Evolutionary conservation across 768 basidiomycete species (phyloP).

Genomic region (Chlorophyllum brunneum): DNA sequence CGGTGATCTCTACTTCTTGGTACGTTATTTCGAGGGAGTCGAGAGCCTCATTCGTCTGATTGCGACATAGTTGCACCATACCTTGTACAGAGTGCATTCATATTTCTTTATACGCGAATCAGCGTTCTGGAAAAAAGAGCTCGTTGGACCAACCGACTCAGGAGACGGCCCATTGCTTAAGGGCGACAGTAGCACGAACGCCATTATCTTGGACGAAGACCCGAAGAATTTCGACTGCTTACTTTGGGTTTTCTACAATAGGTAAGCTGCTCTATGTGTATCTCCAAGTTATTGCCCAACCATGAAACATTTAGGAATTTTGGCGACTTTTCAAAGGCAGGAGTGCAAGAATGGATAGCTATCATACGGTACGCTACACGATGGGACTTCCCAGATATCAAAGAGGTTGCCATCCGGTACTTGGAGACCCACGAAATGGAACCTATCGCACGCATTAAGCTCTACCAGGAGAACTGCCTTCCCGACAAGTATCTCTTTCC

Average conservation of each 20-base stretch:
- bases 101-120: conserved; percentile 17
- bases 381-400: conserved; percentile 7
- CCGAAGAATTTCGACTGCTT: conserved; percentile 13
- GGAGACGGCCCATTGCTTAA: not conserved
- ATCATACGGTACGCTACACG: not conserved
- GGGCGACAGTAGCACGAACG: conserved; percentile 7
- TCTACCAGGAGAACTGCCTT: not conserved
- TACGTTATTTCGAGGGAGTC: not conserved
- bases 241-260: conserved; percentile 17
- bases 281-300: not conserved
- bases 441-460: not conserved
- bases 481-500: conserved; percentile 1
- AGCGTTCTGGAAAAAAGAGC: conserved; percentile 8
- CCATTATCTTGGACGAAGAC: conserved; percentile 11
- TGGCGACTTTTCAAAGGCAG: not conserved
- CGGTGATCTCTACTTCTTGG: not conserved
- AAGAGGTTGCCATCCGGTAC: not conserved
- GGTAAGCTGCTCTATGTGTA: conserved; percentile 3
- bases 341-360: not conserved
- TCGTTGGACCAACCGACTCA: not conserved
- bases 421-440: not conserved
- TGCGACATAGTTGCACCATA: conserved; percentile 1
- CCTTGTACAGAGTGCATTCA: conserved; percentile 14
- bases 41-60: not conserved
- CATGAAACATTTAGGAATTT: not conserved